Evolutionary conservation across 2,329 filamentous ascomycete species (phyloP).

Genomic region (Trichoderma atroviride): DNA sequence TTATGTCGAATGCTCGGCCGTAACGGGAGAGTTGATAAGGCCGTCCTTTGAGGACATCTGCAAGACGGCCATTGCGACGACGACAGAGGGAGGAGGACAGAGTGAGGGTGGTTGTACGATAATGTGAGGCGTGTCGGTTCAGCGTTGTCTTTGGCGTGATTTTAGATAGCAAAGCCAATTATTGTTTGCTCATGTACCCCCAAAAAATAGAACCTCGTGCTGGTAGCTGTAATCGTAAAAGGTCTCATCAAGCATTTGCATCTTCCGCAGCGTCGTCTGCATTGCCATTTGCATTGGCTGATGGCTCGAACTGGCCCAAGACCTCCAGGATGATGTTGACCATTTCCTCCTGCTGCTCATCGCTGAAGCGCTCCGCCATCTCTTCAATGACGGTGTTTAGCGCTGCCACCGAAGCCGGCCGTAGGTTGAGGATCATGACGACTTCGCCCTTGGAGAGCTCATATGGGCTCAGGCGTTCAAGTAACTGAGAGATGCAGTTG

Average conservation of each 20-base stretch:
- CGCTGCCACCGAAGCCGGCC: conserved; percentile 58
- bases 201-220: background rate
- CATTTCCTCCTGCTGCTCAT: conserved; percentile 62
- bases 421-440: conserved; percentile 68
- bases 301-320: conserved; percentile 53
- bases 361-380: conserved; percentile 61
- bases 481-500: conserved; percentile 55
- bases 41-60: conserved; percentile 64
- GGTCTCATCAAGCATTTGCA: conserved; percentile 35
- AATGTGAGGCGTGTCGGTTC: conserved; percentile 44
- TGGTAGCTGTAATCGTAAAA: background rate
- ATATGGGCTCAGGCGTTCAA: conserved; percentile 58
- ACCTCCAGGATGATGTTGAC: conserved; percentile 59
- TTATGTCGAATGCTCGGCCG: conserved; percentile 66
- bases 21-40: conserved; percentile 60
- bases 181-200: background rate
- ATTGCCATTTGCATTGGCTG: conserved; percentile 39
- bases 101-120: conserved; percentile 58
- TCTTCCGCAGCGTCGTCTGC: conserved; percentile 44
- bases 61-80: conserved; percentile 55
- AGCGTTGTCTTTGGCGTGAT: background rate
- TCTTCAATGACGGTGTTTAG: conserved; percentile 69
- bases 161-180: background rate
- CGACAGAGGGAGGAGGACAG: conserved; percentile 52
- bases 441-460: conserved; percentile 69